Conservation (phyloP, 1,284 basidiomycete genomes). For the Pseudozyma pruni region DNA sequence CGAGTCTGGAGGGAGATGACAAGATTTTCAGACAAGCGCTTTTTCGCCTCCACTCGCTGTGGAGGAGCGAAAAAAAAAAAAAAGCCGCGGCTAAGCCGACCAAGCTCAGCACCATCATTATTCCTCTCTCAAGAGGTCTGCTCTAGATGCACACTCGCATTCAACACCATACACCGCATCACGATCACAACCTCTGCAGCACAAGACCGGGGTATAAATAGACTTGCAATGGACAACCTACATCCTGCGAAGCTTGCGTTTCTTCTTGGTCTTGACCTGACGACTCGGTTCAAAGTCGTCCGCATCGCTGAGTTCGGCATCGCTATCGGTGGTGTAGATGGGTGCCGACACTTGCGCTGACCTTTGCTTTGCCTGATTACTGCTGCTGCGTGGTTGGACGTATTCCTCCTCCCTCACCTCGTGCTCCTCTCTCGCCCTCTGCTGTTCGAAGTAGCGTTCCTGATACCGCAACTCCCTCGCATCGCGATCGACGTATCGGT, state of each 20-base stretch:
- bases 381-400: background rate
- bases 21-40: too few species aligned
- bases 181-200: too few species aligned
- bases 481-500: background rate
- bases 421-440: background rate
- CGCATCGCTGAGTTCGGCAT: conserved; percentile 23
- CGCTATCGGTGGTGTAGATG: conserved; percentile 7
- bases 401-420: background rate
- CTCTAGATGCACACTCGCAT: too few species aligned
- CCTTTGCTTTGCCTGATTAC: background rate
- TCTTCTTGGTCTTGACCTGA: conserved; percentile 28
- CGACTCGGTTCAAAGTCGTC: conserved; percentile 45
- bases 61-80: background rate
- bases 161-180: too few species aligned
- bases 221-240: background rate
- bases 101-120: background rate
- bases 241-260: conserved; percentile 22
- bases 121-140: too few species aligned
- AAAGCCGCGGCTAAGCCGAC: conserved; percentile 2
- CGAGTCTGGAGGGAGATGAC: background rate
- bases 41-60: conserved; percentile 3
- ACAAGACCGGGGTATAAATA: conserved; percentile 8
- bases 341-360: background rate
- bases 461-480: background rate
- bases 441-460: background rate